Evolutionary conservation across 2,329 filamentous ascomycete species (phyloP).

Genomic region (Ophiostoma himal-ulmi): DNA sequence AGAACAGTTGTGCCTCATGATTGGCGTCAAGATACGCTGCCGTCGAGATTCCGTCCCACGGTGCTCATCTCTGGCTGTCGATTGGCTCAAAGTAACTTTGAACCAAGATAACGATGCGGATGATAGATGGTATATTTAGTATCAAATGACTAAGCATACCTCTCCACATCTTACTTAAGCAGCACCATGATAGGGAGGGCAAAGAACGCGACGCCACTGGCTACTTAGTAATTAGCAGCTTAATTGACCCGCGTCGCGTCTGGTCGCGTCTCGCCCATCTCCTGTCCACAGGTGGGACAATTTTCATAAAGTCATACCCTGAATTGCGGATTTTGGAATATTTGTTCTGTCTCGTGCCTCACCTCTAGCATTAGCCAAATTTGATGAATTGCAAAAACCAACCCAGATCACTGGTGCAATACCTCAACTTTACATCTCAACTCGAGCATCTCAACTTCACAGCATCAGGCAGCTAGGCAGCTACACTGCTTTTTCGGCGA

Average conservation of each 20-base stretch:
- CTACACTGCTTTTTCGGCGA: too few species aligned
- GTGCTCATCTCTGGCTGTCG: neutral
- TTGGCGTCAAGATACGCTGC: neutral
- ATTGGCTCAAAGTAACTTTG: neutral
- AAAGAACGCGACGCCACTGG: constrained; percentile 15
- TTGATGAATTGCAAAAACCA: neutral
- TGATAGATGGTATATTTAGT: neutral
- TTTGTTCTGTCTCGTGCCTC: neutral
- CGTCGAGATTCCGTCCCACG: neutral
- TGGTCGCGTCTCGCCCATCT: constrained; percentile 21
- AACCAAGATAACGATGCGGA: neutral
- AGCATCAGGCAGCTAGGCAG: too few species aligned
- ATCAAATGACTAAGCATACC: neutral
- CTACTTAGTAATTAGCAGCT: neutral
- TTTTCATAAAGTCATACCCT: neutral
- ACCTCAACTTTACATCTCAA: neutral
- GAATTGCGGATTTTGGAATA: neutral
- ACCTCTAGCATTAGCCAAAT: neutral
- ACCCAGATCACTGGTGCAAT: neutral
- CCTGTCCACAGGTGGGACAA: neutral
- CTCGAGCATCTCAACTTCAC: neutral
- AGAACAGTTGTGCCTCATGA: too few species aligned
- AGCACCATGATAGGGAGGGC: neutral
- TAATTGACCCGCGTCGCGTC: constrained; percentile 24
- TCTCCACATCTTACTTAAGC: neutral